Conservation (phyloP, 331 rosid species). For the Stylosanthes scabra region DNA sequence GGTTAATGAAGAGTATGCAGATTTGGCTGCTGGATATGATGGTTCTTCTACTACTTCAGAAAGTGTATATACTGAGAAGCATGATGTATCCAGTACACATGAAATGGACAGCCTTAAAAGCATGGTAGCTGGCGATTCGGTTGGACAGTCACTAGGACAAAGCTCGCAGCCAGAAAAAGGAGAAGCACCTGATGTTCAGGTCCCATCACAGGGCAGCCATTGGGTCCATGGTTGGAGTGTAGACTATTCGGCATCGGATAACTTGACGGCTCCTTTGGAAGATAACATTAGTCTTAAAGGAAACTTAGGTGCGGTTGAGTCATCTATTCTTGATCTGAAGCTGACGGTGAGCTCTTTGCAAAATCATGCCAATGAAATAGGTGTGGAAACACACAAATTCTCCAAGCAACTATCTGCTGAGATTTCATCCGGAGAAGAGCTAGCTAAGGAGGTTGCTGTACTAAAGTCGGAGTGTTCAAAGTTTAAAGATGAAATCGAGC, state of each 20-base stretch:
- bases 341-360: slow-evolving; percentile 73
- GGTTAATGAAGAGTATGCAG: slow-evolving; percentile 79
- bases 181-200: slow-evolving; percentile 60
- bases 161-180: slow-evolving; percentile 76
- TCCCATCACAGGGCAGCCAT: slow-evolving; percentile 60
- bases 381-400: slow-evolving; percentile 66
- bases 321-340: slow-evolving; percentile 78
- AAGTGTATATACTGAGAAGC: slow-evolving; percentile 86
- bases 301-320: slow-evolving; percentile 78
- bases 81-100: slow-evolving; percentile 68
- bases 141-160: slow-evolving; percentile 64
- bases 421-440: slow-evolving; percentile 78
- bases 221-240: slow-evolving; percentile 81
- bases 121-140: slow-evolving; percentile 69
- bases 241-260: slow-evolving; percentile 68
- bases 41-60: slow-evolving; percentile 93
- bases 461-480: slow-evolving; percentile 79
- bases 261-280: slow-evolving; percentile 66
- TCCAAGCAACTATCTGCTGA: slow-evolving; percentile 77
- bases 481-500: slow-evolving; percentile 77
- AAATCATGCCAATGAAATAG: slow-evolving; percentile 77
- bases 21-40: slow-evolving; percentile 82
- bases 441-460: slow-evolving; percentile 71
- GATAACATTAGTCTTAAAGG: slow-evolving; percentile 65
- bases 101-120: slow-evolving; percentile 89